Evolutionary conservation across 31 red algal species (phyloP).

Genomic region (Porphyra umbilicalis): DNA sequence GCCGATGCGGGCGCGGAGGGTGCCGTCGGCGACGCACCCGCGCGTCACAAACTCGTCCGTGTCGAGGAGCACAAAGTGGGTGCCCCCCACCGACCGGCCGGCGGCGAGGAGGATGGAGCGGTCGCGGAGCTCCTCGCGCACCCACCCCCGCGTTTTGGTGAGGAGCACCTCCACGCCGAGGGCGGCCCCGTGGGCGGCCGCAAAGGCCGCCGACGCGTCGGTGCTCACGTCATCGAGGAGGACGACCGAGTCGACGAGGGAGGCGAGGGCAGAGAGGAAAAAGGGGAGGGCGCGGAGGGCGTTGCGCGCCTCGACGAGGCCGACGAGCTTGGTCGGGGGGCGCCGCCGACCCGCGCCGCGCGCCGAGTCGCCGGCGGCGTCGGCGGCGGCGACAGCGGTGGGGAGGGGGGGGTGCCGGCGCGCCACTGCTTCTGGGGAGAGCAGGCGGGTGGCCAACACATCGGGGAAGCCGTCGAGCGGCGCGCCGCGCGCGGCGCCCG

Average conservation of each 20-base stretch:
- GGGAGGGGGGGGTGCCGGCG: background rate
- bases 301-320: constrained; percentile 67
- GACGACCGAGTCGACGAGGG: constrained; percentile 48
- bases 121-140: constrained; percentile 78
- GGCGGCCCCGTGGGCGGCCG: constrained; percentile 2
- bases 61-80: constrained; percentile 83
- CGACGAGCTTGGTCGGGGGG: constrained; percentile 42
- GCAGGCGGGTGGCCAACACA: background rate
- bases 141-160: constrained; percentile 53
- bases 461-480: background rate
- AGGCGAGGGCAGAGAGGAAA: constrained; percentile 36
- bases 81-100: constrained; percentile 41
- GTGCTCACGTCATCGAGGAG: constrained; percentile 71
- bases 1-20: constrained; percentile 33
- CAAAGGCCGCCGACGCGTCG: constrained; percentile 38
- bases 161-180: constrained; percentile 49
- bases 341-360: too few species aligned
- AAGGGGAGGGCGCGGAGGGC: constrained; percentile 16
- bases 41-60: constrained; percentile 77
- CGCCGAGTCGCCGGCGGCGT: background rate
- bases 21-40: constrained; percentile 40
- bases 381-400: background rate
- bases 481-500: background rate
- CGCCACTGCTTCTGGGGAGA: background rate
- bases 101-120: constrained; percentile 49